A percentile compares a stretch with the other conserved stretches of the same genome.
Conservation (phyloP, 352 stramenopile genomes). For the Pilasporangium apinafurcum region DNA sequence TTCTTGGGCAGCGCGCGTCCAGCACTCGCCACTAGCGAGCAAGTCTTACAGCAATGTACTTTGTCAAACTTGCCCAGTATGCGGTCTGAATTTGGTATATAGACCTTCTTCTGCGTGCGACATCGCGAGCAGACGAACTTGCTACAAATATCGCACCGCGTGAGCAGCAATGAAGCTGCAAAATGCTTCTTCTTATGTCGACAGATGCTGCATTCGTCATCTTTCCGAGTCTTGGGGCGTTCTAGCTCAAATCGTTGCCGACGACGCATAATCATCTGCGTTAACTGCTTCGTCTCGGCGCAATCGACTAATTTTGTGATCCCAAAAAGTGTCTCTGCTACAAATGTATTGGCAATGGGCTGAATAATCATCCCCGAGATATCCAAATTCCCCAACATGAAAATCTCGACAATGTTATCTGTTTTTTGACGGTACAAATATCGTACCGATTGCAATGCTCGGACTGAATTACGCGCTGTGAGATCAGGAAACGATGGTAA, state of each 20-base stretch:
- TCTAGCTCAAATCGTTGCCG: constrained; percentile 24
- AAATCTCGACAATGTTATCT: constrained; percentile 45
- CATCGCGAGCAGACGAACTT: constrained; percentile 42
- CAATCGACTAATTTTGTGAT: constrained; percentile 39
- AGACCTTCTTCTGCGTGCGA: constrained; percentile 33
- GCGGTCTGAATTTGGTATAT: constrained; percentile 32
- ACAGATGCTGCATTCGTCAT: constrained; percentile 27
- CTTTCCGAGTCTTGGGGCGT: constrained; percentile 1
- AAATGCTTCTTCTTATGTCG: constrained; percentile 26
- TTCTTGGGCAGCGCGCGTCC: too few species aligned
- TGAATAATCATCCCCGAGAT: constrained; percentile 36
- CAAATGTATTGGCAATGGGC: constrained; percentile 34
- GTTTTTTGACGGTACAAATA: constrained; percentile 56
- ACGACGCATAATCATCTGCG: constrained; percentile 33
- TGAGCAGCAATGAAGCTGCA: constrained; percentile 14
- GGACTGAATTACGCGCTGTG: constrained; percentile 42
- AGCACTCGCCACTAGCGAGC: constrained; percentile 29
- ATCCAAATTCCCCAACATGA: constrained; percentile 50
- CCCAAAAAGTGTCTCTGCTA: constrained; percentile 32
- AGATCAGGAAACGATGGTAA: constrained; percentile 46
- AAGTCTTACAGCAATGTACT: constrained; percentile 27
- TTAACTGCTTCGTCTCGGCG: constrained; percentile 48
- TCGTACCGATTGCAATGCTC: constrained; percentile 42
- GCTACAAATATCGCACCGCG: constrained; percentile 40
- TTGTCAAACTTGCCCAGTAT: constrained; percentile 41